Evolutionary conservation across 352 stramenopile species (phyloP).

Genomic region (Aphanomyces stellatus): DNA sequence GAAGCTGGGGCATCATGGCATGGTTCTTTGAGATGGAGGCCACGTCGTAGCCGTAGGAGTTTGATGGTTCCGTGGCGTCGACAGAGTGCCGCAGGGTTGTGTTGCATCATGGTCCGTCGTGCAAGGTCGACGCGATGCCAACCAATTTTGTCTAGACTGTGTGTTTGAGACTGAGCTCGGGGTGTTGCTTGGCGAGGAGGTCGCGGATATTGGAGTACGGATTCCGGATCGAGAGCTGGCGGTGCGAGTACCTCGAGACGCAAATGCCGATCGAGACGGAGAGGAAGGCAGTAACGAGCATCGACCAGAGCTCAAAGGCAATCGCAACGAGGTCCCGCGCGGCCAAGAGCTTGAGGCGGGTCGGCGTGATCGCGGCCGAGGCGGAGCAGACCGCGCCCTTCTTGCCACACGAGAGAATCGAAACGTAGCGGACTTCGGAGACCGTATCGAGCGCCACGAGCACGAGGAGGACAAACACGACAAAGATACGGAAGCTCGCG

Average conservation of each 20-base stretch:
- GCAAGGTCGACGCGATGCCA: too few relatives aligned
- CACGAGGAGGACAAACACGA: not conserved
- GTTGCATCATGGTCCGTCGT: too few relatives aligned
- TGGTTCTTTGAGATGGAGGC: too few relatives aligned
- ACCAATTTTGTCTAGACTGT: too few relatives aligned
- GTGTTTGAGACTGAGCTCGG: conserved; percentile 14
- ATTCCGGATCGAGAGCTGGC: conserved; percentile 17
- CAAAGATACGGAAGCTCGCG: not conserved
- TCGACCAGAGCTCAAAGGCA: conserved; percentile 9
- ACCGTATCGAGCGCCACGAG: conserved; percentile 9
- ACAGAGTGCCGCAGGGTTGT: too few relatives aligned
- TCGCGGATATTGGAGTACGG: conserved; percentile 20
- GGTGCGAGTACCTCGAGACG: not conserved
- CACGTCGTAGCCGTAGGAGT: too few relatives aligned
- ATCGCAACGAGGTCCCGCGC: conserved; percentile 1
- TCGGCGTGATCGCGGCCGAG: not conserved
- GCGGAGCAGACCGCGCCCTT: conserved; percentile 10
- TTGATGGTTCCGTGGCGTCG: too few relatives aligned
- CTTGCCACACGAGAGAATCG: not conserved
- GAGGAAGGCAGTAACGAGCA: not conserved
- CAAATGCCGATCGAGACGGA: conserved; percentile 8
- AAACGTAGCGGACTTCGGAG: conserved; percentile 16
- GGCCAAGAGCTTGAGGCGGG: not conserved
- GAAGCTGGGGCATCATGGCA: too few relatives aligned
- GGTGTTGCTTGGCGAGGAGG: conserved; percentile 14